Conservation (phyloP, 345 rosid genomes). For the Gossypium mustelinum region DNA sequence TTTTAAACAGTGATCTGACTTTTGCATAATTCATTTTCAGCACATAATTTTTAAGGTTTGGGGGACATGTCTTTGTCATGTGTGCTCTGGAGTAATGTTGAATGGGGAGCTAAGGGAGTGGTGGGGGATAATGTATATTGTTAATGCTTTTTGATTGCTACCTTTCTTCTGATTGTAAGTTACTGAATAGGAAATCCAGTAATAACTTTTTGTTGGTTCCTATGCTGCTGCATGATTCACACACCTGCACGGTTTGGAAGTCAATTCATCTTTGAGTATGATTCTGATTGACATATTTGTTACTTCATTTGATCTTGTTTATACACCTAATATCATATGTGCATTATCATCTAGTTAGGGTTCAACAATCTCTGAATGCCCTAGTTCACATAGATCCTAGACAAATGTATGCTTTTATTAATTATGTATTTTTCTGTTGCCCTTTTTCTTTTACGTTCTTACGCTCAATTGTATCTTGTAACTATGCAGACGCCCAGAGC, state of each 20-base stretch:
- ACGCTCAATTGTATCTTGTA: slow-evolving; percentile 14
- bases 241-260: background rate
- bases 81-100: background rate
- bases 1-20: background rate
- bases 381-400: background rate
- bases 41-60: background rate
- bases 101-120: background rate
- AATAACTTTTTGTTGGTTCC: background rate
- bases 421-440: background rate
- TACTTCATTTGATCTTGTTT: slow-evolving; percentile 5
- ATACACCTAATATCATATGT: background rate
- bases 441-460: slow-evolving; percentile 1
- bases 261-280: background rate
- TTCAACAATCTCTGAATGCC: background rate
- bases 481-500: slow-evolving; percentile 67
- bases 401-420: background rate
- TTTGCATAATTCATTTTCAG: background rate
- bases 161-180: background rate
- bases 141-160: background rate
- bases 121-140: background rate
- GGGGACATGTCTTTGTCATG: background rate
- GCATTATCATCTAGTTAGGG: background rate
- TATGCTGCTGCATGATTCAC: background rate
- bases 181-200: background rate
- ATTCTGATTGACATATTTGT: background rate